These are phyloP conservation scores for Sphenostylis stenocarpa DNA, from an alignment of 306 rosid genomes.

Conservation along the genomic window DNA sequence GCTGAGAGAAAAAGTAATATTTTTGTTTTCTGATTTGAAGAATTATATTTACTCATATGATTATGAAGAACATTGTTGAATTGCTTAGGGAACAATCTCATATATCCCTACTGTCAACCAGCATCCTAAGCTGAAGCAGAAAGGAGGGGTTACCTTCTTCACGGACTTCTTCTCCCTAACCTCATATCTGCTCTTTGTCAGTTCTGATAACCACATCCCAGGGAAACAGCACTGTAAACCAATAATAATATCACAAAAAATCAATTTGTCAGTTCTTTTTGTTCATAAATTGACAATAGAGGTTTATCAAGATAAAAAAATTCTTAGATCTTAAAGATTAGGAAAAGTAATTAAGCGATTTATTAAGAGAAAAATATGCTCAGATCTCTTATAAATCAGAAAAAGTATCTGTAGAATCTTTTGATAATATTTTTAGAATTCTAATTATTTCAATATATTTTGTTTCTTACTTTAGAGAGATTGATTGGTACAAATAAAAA, in stretches of 20 bases:
- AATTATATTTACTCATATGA: no score
- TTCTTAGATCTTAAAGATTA: no score
- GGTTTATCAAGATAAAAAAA: no score
- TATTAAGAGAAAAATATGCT: no score
- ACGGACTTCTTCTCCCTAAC: constrained; percentile 76
- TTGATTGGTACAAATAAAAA: no score
- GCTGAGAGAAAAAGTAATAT: neutral
- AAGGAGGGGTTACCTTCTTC: constrained; percentile 61
- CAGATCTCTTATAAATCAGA: no score
- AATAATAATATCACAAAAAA: neutral
- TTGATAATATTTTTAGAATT: no score
- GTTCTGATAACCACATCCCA: constrained; percentile 76
- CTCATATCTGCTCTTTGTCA: constrained; percentile 74
- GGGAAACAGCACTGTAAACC: constrained; percentile 70
- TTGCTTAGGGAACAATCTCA: neutral
- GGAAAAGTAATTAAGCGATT: no score
- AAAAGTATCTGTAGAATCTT: no score
- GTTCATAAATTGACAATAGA: constrained; percentile 4
- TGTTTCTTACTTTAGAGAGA: no score
- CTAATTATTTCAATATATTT: no score
- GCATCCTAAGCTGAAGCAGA: neutral
- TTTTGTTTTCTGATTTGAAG: no score
- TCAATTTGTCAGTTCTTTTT: neutral
- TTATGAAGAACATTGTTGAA: neutral
- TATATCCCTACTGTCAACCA: neutral